Percentiles rank a stretch among this genome's conserved stretches.
Evolutionary conservation across 1,139 yeast genomes (phyloP).

Genomic region (Arxiozyma slooffiae): DNA sequence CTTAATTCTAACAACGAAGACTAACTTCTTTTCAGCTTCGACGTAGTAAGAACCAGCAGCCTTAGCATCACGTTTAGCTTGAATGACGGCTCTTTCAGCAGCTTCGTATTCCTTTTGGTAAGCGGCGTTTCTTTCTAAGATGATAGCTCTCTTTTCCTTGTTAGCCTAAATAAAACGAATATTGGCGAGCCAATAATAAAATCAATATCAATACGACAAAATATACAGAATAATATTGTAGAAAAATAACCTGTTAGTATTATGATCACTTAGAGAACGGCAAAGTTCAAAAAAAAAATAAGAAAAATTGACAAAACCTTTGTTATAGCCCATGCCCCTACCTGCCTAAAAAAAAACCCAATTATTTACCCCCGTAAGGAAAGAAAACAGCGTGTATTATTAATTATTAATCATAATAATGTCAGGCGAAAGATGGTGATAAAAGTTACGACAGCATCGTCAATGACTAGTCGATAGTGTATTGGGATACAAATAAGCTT

Average conservation of each 20-base stretch:
- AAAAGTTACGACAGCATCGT: slow-evolving; percentile 78
- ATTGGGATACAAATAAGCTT: slow-evolving; percentile 44
- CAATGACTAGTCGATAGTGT: slow-evolving; percentile 58
- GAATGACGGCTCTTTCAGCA: slow-evolving; percentile 86
- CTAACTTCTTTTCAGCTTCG: slow-evolving; percentile 93
- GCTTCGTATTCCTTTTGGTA: slow-evolving; percentile 94
- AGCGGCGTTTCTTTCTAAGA: slow-evolving; percentile 96
- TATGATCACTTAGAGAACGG: background rate
- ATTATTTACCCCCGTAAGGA: background rate
- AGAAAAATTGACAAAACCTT: background rate
- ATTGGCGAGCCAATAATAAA: background rate
- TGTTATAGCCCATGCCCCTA: background rate
- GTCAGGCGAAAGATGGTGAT: slow-evolving; percentile 99
- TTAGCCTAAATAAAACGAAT: slow-evolving; percentile 42
- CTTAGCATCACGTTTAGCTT: slow-evolving; percentile 94
- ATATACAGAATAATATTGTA: background rate
- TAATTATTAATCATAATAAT: background rate
- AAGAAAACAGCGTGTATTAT: background rate
- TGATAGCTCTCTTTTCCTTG: slow-evolving; percentile 89
- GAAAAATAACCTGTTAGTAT: background rate
- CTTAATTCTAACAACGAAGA: slow-evolving; percentile 97
- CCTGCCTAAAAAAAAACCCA: no score
- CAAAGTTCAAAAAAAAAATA: no score
- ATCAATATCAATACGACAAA: background rate
- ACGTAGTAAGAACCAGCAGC: slow-evolving; percentile 95